Percentiles rank a stretch among this genome's conserved stretches.
Evolutionary conservation across 208 protist species (phyloP).

Genomic region (Angomonas deanei): DNA sequence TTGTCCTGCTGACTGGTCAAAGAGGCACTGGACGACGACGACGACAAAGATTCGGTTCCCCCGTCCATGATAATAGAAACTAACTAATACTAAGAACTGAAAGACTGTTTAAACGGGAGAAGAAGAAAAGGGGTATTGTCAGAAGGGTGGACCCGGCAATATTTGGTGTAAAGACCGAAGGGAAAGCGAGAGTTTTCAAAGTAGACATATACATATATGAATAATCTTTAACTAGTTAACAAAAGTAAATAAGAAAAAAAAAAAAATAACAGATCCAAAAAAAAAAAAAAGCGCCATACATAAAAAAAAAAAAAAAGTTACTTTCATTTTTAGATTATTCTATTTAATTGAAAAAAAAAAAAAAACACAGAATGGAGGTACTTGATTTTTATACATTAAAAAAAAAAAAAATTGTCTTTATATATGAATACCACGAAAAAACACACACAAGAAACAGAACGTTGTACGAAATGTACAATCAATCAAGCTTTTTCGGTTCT

Average conservation of each 20-base stretch:
- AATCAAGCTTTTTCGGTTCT: not conserved
- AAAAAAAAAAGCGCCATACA: conserved; percentile 7
- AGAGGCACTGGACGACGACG: too few species aligned
- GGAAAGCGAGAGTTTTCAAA: not conserved
- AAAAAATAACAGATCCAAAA: not conserved
- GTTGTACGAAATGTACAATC: not conserved
- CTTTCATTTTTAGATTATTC: conserved; percentile 2
- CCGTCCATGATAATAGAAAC: not conserved
- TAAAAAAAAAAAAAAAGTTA: conserved; percentile 6
- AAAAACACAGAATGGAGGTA: conserved; percentile 7
- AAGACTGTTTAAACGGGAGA: not conserved
- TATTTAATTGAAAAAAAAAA: conserved; percentile 7
- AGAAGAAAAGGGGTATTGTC: conserved; percentile 6
- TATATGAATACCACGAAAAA: conserved; percentile 1
- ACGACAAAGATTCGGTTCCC: too few species aligned
- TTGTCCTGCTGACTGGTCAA: too few species aligned
- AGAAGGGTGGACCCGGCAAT: too few species aligned
- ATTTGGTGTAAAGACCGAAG: not conserved
- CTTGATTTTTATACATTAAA: not conserved
- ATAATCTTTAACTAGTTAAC: not conserved
- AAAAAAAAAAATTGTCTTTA: not conserved
- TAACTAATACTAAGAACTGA: not conserved
- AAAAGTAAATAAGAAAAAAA: conserved; percentile 9
- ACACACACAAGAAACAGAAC: conserved; percentile 1
- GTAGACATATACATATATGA: not conserved